phyloP scores from a whole-genome alignment of 2,329 filamentous ascomycete species.

The Penicillium sp. region DNA sequence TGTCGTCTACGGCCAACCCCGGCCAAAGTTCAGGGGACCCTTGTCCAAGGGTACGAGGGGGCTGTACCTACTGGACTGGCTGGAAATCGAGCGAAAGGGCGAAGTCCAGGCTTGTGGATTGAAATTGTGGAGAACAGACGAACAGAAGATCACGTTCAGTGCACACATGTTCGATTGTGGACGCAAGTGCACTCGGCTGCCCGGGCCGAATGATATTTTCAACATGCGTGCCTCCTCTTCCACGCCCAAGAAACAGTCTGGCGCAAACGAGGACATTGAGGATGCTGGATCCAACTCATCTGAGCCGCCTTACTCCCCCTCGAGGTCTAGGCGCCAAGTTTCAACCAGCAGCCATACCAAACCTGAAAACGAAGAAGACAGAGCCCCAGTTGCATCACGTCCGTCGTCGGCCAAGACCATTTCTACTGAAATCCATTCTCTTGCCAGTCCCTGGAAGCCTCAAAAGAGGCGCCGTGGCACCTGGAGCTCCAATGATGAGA shows the following conservation, averaged over 20 bases:
- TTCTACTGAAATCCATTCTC: background rate
- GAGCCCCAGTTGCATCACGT: accelerated
- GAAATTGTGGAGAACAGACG: background rate
- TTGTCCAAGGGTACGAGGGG: background rate
- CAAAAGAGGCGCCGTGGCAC: background rate
- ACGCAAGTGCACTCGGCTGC: background rate
- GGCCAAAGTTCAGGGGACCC: background rate
- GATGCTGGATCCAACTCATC: background rate
- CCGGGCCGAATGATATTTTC: background rate
- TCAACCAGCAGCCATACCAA: background rate
- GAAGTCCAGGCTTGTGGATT: background rate
- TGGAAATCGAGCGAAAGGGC: background rate
- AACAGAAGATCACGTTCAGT: background rate
- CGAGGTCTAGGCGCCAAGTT: background rate
- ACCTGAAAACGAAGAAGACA: background rate
- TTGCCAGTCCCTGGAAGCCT: background rate
- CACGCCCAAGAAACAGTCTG: background rate
- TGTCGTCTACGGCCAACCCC: background rate
- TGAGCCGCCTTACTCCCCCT: background rate
- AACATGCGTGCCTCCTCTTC: background rate
- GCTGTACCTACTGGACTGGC: background rate
- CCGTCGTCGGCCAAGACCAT: accelerated
- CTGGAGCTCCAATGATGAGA: background rate
- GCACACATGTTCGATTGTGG: background rate
- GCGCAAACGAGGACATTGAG: background rate